A percentile compares a stretch with the other conserved stretches of the same genome.
These are phyloP conservation scores for Nidula microcarpa DNA, from an alignment of 768 basidiomycete species.

Conservation along the genomic window DNA sequence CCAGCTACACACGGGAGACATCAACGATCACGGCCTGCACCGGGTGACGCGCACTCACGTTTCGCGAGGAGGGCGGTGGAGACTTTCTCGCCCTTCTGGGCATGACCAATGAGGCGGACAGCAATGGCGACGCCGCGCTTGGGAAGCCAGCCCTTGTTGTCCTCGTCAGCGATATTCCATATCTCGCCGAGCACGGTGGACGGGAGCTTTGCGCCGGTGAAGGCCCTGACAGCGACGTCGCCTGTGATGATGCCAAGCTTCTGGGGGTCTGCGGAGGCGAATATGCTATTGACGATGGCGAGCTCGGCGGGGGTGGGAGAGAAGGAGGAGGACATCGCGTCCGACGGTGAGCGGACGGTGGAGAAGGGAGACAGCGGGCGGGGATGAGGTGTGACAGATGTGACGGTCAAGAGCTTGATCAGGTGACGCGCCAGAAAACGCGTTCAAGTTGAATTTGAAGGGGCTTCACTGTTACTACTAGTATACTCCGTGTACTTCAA, in stretches of 20 bases:
- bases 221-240: slow-evolving; percentile 85
- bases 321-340: slow-evolving; percentile 42
- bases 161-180: slow-evolving; percentile 89
- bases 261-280: slow-evolving; percentile 69
- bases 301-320: slow-evolving; percentile 45
- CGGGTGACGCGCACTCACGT: slow-evolving; percentile 47
- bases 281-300: slow-evolving; percentile 70
- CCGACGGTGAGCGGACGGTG: slow-evolving; percentile 12
- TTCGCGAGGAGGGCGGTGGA: slow-evolving; percentile 60
- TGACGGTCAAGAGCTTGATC: background rate
- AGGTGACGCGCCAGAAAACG: background rate
- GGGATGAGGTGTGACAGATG: background rate
- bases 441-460: background rate
- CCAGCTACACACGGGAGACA: slow-evolving; percentile 55
- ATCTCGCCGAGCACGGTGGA: slow-evolving; percentile 84
- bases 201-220: slow-evolving; percentile 78
- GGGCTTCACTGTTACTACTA: no score
- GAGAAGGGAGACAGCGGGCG: background rate
- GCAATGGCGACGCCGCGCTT: slow-evolving; percentile 85
- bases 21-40: no score
- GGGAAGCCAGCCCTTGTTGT: slow-evolving; percentile 91
- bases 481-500: background rate
- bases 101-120: slow-evolving; percentile 88
- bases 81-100: slow-evolving; percentile 80
- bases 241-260: slow-evolving; percentile 85